Evolutionary conservation across 176 grass and related monocot genomes (phyloP).

Genomic region (Carex littledalei): DNA sequence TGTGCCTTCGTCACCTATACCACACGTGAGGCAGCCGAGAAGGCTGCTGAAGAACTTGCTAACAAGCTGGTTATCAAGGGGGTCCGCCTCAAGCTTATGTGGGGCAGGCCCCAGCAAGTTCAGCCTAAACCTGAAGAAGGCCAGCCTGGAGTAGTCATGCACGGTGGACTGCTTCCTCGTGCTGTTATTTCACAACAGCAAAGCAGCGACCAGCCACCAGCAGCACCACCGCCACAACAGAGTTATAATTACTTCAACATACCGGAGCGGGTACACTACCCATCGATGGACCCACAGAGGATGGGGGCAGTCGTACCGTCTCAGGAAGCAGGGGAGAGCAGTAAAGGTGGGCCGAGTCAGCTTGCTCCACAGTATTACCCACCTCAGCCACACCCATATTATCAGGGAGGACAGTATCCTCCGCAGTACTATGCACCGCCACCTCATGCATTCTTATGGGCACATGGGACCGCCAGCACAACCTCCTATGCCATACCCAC

Average conservation of each 20-base stretch:
- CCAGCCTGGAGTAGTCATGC: constrained; percentile 56
- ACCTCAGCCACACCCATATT: constrained; percentile 16
- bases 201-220: constrained; percentile 48
- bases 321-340: constrained; percentile 33
- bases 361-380: constrained; percentile 5
- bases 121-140: constrained; percentile 49
- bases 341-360: not conserved
- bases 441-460: constrained; percentile 53
- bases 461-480: constrained; percentile 54
- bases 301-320: constrained; percentile 71
- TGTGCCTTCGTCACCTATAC: constrained; percentile 90
- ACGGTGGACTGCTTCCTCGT: constrained; percentile 81
- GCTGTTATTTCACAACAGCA: constrained; percentile 93
- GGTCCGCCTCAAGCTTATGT: constrained; percentile 91
- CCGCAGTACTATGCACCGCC: constrained; percentile 38
- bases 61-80: constrained; percentile 97
- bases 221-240: constrained; percentile 40
- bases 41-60: constrained; percentile 79
- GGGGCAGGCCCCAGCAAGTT: constrained; percentile 78
- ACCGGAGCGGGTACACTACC: constrained; percentile 66
- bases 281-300: constrained; percentile 93
- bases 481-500: constrained; percentile 57
- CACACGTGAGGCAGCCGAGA: constrained; percentile 81
- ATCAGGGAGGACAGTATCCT: constrained; percentile 47
- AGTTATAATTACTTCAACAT: constrained; percentile 83